phyloP scores from a whole-genome alignment of 1,284 basidiomycete species.

The Coniophora puteana region DNA sequence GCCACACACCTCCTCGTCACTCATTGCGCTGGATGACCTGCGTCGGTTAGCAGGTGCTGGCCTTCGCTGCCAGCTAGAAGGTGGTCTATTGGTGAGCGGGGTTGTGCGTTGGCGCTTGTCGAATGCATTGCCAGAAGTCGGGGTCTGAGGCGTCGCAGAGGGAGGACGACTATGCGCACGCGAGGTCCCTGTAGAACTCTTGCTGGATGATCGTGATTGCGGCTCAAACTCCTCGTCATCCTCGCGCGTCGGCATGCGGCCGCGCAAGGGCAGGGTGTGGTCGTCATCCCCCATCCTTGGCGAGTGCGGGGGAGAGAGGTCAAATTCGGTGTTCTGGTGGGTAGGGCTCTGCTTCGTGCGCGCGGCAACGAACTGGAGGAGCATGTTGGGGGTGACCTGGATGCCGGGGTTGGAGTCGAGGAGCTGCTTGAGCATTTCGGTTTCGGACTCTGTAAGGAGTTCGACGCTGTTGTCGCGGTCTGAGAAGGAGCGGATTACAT shows the following conservation, averaged over 20 bases:
- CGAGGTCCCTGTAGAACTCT: conserved; percentile 44
- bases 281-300: conserved; percentile 30
- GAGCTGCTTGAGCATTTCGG: conserved; percentile 49
- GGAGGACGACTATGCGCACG: conserved; percentile 40
- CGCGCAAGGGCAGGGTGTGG: conserved; percentile 13
- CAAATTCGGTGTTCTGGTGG: too few relatives aligned
- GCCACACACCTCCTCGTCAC: conserved; percentile 67
- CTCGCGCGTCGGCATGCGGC: conserved; percentile 24
- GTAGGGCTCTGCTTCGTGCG: conserved; percentile 51
- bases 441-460: conserved; percentile 57
- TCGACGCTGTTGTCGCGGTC: conserved; percentile 52
- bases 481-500: conserved; percentile 60
- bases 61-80: conserved; percentile 70
- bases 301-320: conserved; percentile 40
- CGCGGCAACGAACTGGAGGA: conserved; percentile 62
- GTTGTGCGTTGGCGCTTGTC: conserved; percentile 65
- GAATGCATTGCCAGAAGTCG: conserved; percentile 48
- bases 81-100: conserved; percentile 51
- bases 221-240: conserved; percentile 20
- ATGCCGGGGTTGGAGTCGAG: conserved; percentile 58
- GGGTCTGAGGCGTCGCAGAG: conserved; percentile 44
- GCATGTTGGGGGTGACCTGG: conserved; percentile 62
- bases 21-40: conserved; percentile 41
- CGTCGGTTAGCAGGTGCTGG: conserved; percentile 58
- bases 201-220: conserved; percentile 55